Base-by-base conservation (phyloP, 805 yeast genomes). In the Cyberlindnera subsufficiens region DNA sequence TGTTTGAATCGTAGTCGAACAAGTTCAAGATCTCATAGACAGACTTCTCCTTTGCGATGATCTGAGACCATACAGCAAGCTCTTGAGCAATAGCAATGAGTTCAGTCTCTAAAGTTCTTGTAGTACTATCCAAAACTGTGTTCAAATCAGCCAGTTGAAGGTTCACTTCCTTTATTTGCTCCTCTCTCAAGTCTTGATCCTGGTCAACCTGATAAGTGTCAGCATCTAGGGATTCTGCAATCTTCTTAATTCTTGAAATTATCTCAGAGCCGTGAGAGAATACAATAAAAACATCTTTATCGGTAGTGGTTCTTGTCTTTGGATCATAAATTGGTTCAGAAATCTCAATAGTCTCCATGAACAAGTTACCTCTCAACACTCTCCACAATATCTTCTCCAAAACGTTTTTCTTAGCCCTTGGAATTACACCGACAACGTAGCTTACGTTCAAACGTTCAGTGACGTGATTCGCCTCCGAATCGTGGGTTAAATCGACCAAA, bases 341-440 rank as follows among this genome's bases (percentile, higher is more conserved):
- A 49, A 91, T 78, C 55, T 85, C 95, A 45, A 77, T 75, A 42
- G 84, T 74, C 51, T 82, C 81, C 60, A 89, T 76, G 56, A 76
- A 85, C 53, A 95, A 70, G 64, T 93, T 93, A 60, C 99, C 99
- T 64, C 99, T 80, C 51, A 91, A 74, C 14, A 86, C 81, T 65
- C 99, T 77, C 97, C 98, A 95, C 40, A 89, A 68, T 43, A 93
- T 87, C 56, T 82, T 86, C 58, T 89, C 89, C 51, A 93, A 69
- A 4, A 84, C 69, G 17, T 72, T 74, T 30, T 86, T 72, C 59
- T 85, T 85, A 18, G 71, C 76, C 56, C 95, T 75, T 42, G 80
- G 75, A 37, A 93, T 82, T 16, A 91, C 90, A 50, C 98, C 99
- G 7, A 93, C 75, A 17, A 68, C 60, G 34, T 46, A 58, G 74